phyloP scores from a whole-genome alignment of 208 protist species.

The Trichomonas tenax region DNA sequence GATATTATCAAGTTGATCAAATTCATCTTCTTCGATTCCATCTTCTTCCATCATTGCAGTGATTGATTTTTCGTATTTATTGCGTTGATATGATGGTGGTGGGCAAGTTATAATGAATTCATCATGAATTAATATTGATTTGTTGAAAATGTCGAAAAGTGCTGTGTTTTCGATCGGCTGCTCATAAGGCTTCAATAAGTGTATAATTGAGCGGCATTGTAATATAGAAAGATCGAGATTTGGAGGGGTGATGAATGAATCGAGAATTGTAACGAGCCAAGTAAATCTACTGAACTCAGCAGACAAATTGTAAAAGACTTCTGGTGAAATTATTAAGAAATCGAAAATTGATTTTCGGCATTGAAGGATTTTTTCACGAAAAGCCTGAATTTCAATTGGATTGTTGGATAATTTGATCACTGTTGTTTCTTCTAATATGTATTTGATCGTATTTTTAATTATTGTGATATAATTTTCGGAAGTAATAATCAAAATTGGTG shows the following conservation, averaged over 20 bases:
- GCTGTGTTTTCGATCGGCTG: background rate
- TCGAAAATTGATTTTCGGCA: background rate
- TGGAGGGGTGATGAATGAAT: background rate
- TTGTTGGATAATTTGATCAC: background rate
- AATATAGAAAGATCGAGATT: background rate
- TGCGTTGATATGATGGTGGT: background rate
- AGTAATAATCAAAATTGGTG: background rate
- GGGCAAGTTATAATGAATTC: background rate
- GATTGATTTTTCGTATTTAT: background rate
- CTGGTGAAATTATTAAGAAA: background rate
- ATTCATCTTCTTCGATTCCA: background rate
- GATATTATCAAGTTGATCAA: background rate
- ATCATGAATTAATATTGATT: background rate
- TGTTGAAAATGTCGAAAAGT: background rate
- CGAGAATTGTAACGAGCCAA: background rate
- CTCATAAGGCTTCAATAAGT: background rate
- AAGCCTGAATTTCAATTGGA: background rate
- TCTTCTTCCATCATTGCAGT: background rate
- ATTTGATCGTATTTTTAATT: background rate
- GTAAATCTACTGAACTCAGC: background rate
- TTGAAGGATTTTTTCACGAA: background rate
- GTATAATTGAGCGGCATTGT: background rate
- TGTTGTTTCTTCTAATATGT: background rate
- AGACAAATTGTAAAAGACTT: background rate
- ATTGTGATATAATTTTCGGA: background rate